phyloP scores from a whole-genome alignment of 2,329 filamentous ascomycete genomes.

The Arthrobotrys megalospora region DNA sequence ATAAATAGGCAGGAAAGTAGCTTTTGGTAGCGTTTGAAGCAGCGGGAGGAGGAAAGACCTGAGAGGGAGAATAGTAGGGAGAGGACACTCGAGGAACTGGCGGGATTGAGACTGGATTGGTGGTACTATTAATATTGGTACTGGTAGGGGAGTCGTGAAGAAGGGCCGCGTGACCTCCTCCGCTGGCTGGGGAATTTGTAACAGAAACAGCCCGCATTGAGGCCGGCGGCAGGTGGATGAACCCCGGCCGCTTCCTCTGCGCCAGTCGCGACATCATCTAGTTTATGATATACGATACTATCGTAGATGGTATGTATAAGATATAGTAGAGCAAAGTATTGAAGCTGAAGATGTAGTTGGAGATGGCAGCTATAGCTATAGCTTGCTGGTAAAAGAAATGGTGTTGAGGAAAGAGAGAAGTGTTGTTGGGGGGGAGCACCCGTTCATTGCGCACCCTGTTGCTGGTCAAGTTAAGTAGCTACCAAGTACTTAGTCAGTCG shows the following conservation, averaged over 20 bases:
- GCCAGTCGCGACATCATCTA: constrained; percentile 39
- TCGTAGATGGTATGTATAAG: neutral
- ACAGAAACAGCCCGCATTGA: constrained; percentile 12
- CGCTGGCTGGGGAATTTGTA: neutral
- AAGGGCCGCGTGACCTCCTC: constrained; percentile 20
- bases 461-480: too few relatives aligned
- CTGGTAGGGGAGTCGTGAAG: neutral
- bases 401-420: too few relatives aligned
- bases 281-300: neutral
- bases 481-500: too few relatives aligned
- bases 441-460: neutral
- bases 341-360: neutral
- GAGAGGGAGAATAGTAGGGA: constrained; percentile 56
- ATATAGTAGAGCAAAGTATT: neutral
- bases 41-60: constrained; percentile 38
- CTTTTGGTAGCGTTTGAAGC: constrained; percentile 27
- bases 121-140: constrained; percentile 9
- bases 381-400: too few relatives aligned
- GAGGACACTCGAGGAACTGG: constrained; percentile 27
- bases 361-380: too few relatives aligned
- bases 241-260: constrained; percentile 45
- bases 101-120: constrained; percentile 39
- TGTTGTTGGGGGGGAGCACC: too few relatives aligned
- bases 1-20: constrained; percentile 52
- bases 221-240: constrained; percentile 50